A percentile compares a stretch with the other conserved stretches of the same genome.
These are phyloP conservation scores for Neurospora terricola DNA, from an alignment of 495 filamentous ascomycete genomes.

Conservation along the genomic window DNA sequence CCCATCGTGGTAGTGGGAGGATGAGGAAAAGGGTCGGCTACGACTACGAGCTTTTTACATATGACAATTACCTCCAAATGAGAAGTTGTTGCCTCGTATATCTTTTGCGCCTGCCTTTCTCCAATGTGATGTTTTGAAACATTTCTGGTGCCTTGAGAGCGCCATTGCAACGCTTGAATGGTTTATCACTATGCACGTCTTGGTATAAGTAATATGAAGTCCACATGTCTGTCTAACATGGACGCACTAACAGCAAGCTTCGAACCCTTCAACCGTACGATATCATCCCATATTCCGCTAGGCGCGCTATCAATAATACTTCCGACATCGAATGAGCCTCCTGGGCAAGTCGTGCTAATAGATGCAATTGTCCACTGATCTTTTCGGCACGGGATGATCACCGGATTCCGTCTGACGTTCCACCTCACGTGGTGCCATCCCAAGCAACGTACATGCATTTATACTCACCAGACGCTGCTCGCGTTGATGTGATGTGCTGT, in stretches of 20 bases:
- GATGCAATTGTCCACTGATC: no score
- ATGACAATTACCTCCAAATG: background rate
- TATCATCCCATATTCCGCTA: background rate
- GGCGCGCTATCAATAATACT: background rate
- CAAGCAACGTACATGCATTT: background rate
- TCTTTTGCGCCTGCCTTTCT: background rate
- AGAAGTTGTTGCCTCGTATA: background rate
- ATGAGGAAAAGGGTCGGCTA: background rate
- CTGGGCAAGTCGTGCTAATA: no score
- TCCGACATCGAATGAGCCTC: no score
- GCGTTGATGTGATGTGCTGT: no score
- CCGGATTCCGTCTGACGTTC: background rate
- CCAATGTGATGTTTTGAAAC: background rate
- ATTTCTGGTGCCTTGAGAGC: background rate
- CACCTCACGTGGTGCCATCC: background rate
- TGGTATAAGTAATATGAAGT: background rate
- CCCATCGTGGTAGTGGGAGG: background rate
- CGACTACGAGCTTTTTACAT: background rate
- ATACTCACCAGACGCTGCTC: background rate
- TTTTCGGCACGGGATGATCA: background rate
- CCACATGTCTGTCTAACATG: background rate
- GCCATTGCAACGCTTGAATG: background rate
- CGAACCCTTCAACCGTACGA: background rate
- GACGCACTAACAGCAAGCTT: background rate
- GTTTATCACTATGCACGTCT: background rate